Percentiles rank a stretch among this genome's conserved stretches.
Conservation (phyloP, 2,329 filamentous ascomycete species). For the Fusarium gaditjirri region DNA sequence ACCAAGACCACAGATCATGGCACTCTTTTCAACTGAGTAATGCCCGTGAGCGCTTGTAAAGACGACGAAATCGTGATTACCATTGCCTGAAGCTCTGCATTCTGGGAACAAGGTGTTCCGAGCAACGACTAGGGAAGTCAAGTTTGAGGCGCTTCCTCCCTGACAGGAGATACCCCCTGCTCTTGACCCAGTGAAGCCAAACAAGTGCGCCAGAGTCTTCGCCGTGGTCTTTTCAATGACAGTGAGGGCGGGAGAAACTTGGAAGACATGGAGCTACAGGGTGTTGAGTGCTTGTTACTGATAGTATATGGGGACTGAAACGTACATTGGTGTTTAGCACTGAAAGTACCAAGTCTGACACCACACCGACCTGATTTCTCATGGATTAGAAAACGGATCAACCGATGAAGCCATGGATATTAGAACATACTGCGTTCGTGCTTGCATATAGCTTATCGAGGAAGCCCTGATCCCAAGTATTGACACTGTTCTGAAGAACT, state of each 20-base stretch:
- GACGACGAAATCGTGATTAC: conserved; percentile 73
- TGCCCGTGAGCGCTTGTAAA: conserved; percentile 93
- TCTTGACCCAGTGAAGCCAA: conserved; percentile 78
- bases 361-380: conserved; percentile 74
- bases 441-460: conserved; percentile 94
- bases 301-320: background rate
- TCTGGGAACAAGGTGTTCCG: conserved; percentile 85
- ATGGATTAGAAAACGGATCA: conserved; percentile 9
- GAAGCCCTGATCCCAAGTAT: conserved; percentile 99
- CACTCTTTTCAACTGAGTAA: conserved; percentile 94
- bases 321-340: conserved; percentile 89
- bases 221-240: conserved; percentile 88
- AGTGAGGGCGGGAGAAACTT: conserved; percentile 89
- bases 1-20: conserved; percentile 89
- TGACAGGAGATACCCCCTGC: conserved; percentile 81
- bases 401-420: background rate
- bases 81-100: conserved; percentile 79
- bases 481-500: conserved; percentile 87
- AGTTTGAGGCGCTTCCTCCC: conserved; percentile 86
- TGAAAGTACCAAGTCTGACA: conserved; percentile 84
- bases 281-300: conserved; percentile 12
- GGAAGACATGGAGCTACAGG: conserved; percentile 76
- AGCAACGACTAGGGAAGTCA: conserved; percentile 85
- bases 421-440: conserved; percentile 75
- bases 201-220: conserved; percentile 76